Conservation (phyloP, 2,329 filamentous ascomycete genomes). For the Fusarium clavum region DNA sequence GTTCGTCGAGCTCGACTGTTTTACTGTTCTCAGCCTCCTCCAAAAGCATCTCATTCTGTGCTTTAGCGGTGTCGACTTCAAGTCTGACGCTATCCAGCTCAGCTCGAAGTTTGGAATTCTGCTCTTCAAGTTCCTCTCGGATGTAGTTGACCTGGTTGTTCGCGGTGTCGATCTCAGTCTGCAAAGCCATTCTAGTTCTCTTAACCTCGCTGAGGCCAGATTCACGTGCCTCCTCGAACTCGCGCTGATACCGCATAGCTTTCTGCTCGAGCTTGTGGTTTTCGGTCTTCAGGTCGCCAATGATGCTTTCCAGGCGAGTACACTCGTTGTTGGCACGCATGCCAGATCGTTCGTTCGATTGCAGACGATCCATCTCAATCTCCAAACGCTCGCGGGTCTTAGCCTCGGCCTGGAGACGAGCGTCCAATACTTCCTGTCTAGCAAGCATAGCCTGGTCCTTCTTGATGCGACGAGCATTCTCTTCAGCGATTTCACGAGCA, state of each 20-base stretch:
- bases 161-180: conserved; percentile 83
- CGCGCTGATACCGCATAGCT: conserved; percentile 77
- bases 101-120: conserved; percentile 76
- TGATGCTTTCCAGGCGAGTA: conserved; percentile 67
- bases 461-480: conserved; percentile 82
- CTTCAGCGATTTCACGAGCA: conserved; percentile 81
- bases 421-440: conserved; percentile 82
- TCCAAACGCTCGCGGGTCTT: conserved; percentile 76
- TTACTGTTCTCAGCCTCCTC: conserved; percentile 82
- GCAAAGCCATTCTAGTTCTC: conserved; percentile 80
- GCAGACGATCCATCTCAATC: conserved; percentile 73
- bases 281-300: conserved; percentile 71
- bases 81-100: conserved; percentile 83
- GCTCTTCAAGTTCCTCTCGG: conserved; percentile 83
- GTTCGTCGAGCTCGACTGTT: conserved; percentile 64
- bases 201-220: conserved; percentile 83
- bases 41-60: conserved; percentile 83
- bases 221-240: conserved; percentile 86
- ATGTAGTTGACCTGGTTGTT: conserved; percentile 88
- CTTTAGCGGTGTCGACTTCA: conserved; percentile 83
- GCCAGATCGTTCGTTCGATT: conserved; percentile 72
- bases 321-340: conserved; percentile 73
- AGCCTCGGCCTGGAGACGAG: conserved; percentile 79
- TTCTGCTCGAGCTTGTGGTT: conserved; percentile 79
- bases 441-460: conserved; percentile 83